Conservation (phyloP, 2,329 filamentous ascomycete genomes). For the Epichloe baconii region DNA sequence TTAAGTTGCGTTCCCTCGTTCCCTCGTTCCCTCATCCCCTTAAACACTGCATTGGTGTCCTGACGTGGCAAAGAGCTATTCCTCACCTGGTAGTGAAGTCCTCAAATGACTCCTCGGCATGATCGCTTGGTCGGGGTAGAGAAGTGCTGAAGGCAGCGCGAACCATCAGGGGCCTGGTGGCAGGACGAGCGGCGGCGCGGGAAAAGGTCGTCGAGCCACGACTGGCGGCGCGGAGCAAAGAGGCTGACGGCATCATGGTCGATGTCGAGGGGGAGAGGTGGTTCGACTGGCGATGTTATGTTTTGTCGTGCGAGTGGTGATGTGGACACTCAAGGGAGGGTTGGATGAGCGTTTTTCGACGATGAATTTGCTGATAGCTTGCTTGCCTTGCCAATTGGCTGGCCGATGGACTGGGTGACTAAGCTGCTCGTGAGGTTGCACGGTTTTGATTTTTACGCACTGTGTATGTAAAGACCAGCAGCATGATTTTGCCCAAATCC, state of each 20-base stretch:
- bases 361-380: constrained; percentile 14
- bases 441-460: too few relatives aligned
- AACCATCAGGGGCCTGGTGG: constrained; percentile 40
- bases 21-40: not conserved
- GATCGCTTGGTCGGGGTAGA: constrained; percentile 41
- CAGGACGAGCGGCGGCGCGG: constrained; percentile 48
- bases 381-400: constrained; percentile 7
- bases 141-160: constrained; percentile 53
- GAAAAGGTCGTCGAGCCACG: constrained; percentile 52
- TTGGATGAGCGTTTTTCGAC: constrained; percentile 11
- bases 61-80: constrained; percentile 2
- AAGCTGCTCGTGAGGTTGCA: constrained; percentile 15
- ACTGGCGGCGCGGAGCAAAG: constrained; percentile 58
- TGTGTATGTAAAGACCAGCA: too few relatives aligned
- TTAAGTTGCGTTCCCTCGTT: not conserved
- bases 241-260: constrained; percentile 47
- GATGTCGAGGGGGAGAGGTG: constrained; percentile 5
- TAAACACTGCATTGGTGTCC: not conserved
- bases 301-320: not conserved
- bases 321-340: constrained; percentile 6
- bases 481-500: constrained; percentile 7
- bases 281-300: not conserved
- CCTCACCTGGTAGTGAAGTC: constrained; percentile 94
- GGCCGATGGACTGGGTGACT: constrained; percentile 21
- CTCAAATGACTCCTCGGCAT: constrained; percentile 95